Conservation (phyloP, 805 yeast species). For the Candida broadrunensis region DNA sequence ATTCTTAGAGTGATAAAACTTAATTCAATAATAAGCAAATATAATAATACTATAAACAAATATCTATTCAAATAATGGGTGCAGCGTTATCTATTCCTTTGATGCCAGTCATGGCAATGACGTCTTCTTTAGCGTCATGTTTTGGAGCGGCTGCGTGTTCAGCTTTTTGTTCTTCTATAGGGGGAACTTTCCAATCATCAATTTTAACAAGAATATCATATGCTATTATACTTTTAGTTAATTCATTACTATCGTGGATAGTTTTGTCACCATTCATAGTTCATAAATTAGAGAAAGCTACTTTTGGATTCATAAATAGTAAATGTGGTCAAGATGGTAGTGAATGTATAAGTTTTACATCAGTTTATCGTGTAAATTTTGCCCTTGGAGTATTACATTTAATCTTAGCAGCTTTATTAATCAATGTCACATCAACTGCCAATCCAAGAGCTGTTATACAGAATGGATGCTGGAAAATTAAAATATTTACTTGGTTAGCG, state of each 20-base stretch:
- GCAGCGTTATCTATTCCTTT: conserved; percentile 72
- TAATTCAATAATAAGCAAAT: too few species aligned
- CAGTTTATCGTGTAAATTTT: conserved; percentile 89
- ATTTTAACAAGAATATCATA: conserved; percentile 84
- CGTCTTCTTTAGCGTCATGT: conserved; percentile 54
- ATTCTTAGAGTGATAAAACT: too few species aligned
- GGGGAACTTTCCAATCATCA: conserved; percentile 69
- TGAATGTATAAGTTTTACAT: conserved; percentile 83
- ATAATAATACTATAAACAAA: too few species aligned
- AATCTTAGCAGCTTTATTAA: conserved; percentile 59
- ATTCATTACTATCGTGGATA: conserved; percentile 89
- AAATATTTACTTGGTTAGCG: conserved; percentile 57
- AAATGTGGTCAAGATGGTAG: conserved; percentile 71
- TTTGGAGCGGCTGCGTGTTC: conserved; percentile 78
- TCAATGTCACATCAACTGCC: conserved; percentile 73
- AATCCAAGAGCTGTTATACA: conserved; percentile 81
- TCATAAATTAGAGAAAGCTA: conserved; percentile 65
- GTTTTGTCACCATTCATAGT: conserved; percentile 80
- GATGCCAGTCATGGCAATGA: conserved; percentile 43
- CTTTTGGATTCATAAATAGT: conserved; percentile 65
- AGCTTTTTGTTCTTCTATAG: conserved; percentile 48
- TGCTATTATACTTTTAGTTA: conserved; percentile 72
- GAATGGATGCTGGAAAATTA: conserved; percentile 88
- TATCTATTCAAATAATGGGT: too few species aligned
- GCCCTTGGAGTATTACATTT: conserved; percentile 82